Conservation (phyloP, 805 yeast genomes). For the Lipomyces starkeyi region DNA sequence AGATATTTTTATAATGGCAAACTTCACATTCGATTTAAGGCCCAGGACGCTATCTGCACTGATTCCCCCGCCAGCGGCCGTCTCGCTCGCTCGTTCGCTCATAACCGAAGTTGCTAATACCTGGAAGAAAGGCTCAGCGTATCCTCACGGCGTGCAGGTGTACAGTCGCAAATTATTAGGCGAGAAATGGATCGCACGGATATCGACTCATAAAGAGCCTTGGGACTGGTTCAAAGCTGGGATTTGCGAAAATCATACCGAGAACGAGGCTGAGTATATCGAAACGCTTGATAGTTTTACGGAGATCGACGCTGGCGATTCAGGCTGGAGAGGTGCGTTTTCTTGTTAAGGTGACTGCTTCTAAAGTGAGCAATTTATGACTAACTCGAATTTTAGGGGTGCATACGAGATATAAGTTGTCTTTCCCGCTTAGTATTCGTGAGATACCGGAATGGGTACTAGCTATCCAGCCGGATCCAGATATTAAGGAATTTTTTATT, state of each 20-base stretch:
- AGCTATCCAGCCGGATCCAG: constrained; percentile 42
- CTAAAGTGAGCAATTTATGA: not conserved
- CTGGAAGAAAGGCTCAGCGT: constrained; percentile 16
- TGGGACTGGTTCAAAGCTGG: constrained; percentile 44
- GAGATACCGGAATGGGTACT: constrained; percentile 49
- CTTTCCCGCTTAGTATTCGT: constrained; percentile 46
- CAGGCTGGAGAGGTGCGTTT: constrained; percentile 35
- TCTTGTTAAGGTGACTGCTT: not conserved
- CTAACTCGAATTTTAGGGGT: constrained; percentile 5
- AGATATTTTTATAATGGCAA: constrained; percentile 1
- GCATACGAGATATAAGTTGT: constrained; percentile 44
- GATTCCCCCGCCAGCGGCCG: constrained; percentile 25
- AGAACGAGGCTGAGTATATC: constrained; percentile 49
- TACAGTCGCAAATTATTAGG: constrained; percentile 29
- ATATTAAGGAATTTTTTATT: constrained; percentile 45
- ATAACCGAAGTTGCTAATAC: constrained; percentile 27
- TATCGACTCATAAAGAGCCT: constrained; percentile 44
- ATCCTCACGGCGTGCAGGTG: constrained; percentile 20
- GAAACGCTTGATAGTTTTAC: constrained; percentile 43
- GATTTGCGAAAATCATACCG: constrained; percentile 48
- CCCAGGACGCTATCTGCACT: constrained; percentile 17
- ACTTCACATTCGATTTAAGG: constrained; percentile 24
- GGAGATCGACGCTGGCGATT: constrained; percentile 35
- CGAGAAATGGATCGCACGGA: constrained; percentile 50
- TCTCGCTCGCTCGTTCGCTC: constrained; percentile 30